Percentiles rank a stretch among this genome's conserved stretches.
phyloP scores from a whole-genome alignment of 2,329 filamentous ascomycete species.

The Aspergillus quadrilineatus region DNA sequence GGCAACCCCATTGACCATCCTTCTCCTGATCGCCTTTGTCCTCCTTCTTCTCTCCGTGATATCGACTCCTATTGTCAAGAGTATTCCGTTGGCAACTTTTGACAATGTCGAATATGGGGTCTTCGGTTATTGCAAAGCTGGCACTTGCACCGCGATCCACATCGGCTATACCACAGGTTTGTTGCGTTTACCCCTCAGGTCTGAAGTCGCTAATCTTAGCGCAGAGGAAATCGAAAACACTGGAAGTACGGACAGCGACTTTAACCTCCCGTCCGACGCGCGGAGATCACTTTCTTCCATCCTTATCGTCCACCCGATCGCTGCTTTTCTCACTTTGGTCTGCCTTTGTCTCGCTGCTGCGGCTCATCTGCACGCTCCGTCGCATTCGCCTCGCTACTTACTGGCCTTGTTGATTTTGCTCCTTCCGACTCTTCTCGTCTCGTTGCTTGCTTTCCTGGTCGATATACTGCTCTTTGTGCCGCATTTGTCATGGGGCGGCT shows the following conservation, averaged over 20 bases:
- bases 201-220: constrained; percentile 2
- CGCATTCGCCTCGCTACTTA: constrained; percentile 86
- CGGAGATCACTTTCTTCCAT: constrained; percentile 77
- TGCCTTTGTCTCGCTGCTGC: constrained; percentile 77
- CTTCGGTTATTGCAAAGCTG: constrained; percentile 77
- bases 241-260: constrained; percentile 48
- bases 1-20: constrained; percentile 82
- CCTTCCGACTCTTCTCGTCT: constrained; percentile 78
- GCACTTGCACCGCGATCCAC: constrained; percentile 67
- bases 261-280: constrained; percentile 63
- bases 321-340: constrained; percentile 78
- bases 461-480: constrained; percentile 94
- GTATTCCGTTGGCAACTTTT: constrained; percentile 78
- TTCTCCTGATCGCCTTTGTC: constrained; percentile 82
- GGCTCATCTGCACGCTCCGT: constrained; percentile 82
- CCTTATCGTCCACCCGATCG: constrained; percentile 88
- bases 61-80: constrained; percentile 85
- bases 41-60: constrained; percentile 82
- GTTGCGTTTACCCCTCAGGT: constrained; percentile 34
- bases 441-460: constrained; percentile 83
- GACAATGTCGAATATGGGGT: constrained; percentile 81
- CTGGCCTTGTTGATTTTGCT: constrained; percentile 81
- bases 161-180: constrained; percentile 84
- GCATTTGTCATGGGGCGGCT: constrained; percentile 90
- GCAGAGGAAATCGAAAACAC: constrained; percentile 40